These are phyloP conservation scores for Drosera capensis DNA, from an alignment of 148 eudicot species.

Conservation along the genomic window DNA sequence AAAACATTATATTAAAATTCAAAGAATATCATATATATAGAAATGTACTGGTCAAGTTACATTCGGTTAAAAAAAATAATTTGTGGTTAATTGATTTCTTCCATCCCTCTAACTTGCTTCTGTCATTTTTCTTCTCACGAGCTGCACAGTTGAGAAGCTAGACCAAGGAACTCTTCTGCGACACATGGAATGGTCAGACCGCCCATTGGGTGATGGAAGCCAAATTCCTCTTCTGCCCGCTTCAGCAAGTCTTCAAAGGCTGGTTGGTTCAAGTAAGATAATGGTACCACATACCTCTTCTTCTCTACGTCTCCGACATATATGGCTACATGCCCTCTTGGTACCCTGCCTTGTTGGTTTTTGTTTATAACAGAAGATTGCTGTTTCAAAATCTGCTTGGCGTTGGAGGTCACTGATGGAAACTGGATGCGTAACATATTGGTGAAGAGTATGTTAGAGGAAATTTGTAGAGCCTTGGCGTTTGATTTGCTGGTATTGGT, in stretches of 20 bases:
- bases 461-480: no score
- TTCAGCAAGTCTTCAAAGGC: constrained; percentile 29
- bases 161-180: constrained; percentile 27
- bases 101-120: no score
- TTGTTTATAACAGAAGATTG: not conserved
- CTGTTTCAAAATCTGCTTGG: constrained; percentile 12
- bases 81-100: no score
- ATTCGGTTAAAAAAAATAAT: no score
- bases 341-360: constrained; percentile 14
- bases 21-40: no score
- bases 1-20: no score
- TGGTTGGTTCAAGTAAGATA: constrained; percentile 40
- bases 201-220: constrained; percentile 39
- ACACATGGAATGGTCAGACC: constrained; percentile 47
- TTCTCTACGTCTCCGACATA: constrained; percentile 38
- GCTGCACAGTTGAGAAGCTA: no score
- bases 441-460: no score
- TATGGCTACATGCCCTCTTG: constrained; percentile 44
- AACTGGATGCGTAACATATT: no score
- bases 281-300: constrained; percentile 36
- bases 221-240: constrained; percentile 43
- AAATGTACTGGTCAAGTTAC: no score
- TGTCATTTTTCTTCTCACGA: no score
- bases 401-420: constrained; percentile 12
- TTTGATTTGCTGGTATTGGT: no score